Evolutionary conservation across 2,329 filamentous ascomycete species (phyloP).

Genomic region (Talaromyces sp.): DNA sequence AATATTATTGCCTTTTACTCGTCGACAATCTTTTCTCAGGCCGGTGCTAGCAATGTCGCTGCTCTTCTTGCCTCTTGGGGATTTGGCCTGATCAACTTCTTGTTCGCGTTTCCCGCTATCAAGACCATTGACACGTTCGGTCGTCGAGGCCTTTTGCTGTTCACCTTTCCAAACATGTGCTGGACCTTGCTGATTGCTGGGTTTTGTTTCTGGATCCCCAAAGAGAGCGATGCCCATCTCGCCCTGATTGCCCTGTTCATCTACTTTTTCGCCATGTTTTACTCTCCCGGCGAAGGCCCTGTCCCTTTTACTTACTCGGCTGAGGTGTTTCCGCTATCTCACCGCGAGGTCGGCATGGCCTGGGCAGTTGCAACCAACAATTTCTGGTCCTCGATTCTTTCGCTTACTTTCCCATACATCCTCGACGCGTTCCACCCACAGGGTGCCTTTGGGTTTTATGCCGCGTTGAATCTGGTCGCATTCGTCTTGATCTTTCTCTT

Average conservation of each 20-base stretch:
- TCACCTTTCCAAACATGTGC: constrained; percentile 66
- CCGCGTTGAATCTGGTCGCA: constrained; percentile 51
- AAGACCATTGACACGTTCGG: constrained; percentile 65
- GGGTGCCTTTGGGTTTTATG: constrained; percentile 55
- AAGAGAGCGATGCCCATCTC: constrained; percentile 40
- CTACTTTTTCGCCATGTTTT: constrained; percentile 61
- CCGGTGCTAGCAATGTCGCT: constrained; percentile 51
- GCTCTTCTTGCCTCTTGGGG: constrained; percentile 61
- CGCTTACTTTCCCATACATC: constrained; percentile 40
- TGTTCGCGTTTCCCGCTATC: constrained; percentile 60
- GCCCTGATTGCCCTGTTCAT: constrained; percentile 57
- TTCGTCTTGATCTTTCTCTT: constrained; percentile 56
- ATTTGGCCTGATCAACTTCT: constrained; percentile 61
- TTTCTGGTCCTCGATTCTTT: constrained; percentile 40
- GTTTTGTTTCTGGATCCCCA: constrained; percentile 52
- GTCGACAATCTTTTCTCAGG: constrained; percentile 51
- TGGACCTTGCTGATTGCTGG: constrained; percentile 60
- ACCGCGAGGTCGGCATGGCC: constrained; percentile 45
- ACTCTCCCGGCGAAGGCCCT: constrained; percentile 59
- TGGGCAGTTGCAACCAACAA: constrained; percentile 32
- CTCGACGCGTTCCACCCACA: constrained; percentile 40
- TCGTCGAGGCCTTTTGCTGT: constrained; percentile 57
- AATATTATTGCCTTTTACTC: constrained; percentile 76
- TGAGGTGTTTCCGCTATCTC: constrained; percentile 52
- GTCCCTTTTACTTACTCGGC: constrained; percentile 51